Percentiles rank a stretch among this genome's conserved stretches.
phyloP scores from a whole-genome alignment of 2,329 filamentous ascomycete genomes.

The Cryphonectria nitschkei region DNA sequence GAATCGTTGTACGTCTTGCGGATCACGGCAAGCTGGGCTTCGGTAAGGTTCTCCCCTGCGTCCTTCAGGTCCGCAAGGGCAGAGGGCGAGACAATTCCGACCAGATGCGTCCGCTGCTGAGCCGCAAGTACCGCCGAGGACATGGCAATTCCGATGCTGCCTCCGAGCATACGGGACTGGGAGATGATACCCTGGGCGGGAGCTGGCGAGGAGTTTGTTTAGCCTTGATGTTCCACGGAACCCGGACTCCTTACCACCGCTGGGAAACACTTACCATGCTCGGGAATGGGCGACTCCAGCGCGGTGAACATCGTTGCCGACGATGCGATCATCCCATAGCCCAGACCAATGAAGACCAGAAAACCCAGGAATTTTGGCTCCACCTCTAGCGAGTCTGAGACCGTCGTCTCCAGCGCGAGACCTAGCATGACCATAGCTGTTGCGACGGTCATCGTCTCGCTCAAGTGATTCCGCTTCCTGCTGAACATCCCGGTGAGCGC shows the following conservation, averaged over 20 bases:
- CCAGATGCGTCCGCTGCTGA: constrained; percentile 38
- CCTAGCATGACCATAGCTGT: constrained; percentile 50
- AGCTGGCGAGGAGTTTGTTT: constrained; percentile 39
- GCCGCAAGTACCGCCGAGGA: constrained; percentile 51
- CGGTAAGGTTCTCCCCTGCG: constrained; percentile 33
- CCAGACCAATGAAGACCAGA: constrained; percentile 55
- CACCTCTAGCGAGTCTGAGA: constrained; percentile 39
- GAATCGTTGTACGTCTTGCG: constrained; percentile 47
- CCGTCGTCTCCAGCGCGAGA: constrained; percentile 50
- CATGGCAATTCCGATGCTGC: constrained; percentile 57
- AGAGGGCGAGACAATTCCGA: constrained; percentile 26
- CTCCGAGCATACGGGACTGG: constrained; percentile 55
- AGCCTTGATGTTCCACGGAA: constrained; percentile 19
- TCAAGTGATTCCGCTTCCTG: constrained; percentile 44
- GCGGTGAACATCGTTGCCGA: constrained; percentile 51
- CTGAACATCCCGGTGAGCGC: constrained; percentile 48
- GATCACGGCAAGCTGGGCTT: constrained; percentile 38
- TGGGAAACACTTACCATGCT: constrained; percentile 47
- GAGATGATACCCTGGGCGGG: constrained; percentile 57
- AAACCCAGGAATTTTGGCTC: constrained; percentile 54
- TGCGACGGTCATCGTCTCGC: constrained; percentile 48
- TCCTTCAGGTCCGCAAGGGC: constrained; percentile 30
- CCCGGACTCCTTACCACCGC: background rate
- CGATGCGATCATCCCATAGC: constrained; percentile 54
- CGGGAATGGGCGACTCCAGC: constrained; percentile 46